phyloP scores from a whole-genome alignment of 2,329 filamentous ascomycete genomes.

The Botrytis fabae region DNA sequence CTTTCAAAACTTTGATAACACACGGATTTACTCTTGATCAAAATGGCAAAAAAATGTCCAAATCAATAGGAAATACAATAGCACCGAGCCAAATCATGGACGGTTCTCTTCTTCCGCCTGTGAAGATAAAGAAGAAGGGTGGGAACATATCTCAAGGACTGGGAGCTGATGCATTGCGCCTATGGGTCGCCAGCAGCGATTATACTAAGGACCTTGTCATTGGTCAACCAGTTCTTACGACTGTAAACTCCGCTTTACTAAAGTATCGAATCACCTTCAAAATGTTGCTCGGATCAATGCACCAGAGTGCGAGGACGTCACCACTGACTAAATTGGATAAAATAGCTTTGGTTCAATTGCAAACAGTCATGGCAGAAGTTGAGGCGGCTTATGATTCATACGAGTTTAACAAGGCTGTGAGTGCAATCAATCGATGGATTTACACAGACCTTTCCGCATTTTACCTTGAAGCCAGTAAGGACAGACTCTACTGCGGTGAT shows the following conservation, averaged over 20 bases:
- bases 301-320: conserved; percentile 45
- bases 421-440: conserved; percentile 76
- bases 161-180: conserved; percentile 80
- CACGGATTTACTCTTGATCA: conserved; percentile 93
- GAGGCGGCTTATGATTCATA: conserved; percentile 65
- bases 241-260: conserved; percentile 73
- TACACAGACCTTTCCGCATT: conserved; percentile 84
- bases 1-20: conserved; percentile 87
- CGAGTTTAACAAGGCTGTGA: conserved; percentile 80
- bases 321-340: conserved; percentile 65
- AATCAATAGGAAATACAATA: conserved; percentile 89
- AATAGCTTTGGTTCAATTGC: conserved; percentile 75
- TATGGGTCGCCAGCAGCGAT: conserved; percentile 91
- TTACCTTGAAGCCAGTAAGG: conserved; percentile 91
- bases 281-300: conserved; percentile 79
- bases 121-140: conserved; percentile 45
- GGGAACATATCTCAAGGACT: conserved; percentile 63
- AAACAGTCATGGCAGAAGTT: conserved; percentile 64
- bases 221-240: conserved; percentile 72
- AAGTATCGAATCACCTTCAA: conserved; percentile 91
- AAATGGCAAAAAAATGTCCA: conserved; percentile 97
- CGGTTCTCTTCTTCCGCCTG: conserved; percentile 71
- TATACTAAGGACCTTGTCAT: conserved; percentile 87
- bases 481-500: conserved; percentile 83
- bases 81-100: conserved; percentile 81